phyloP scores from a whole-genome alignment of 2,329 filamentous ascomycete species.

The Didymosphaeria variabile region DNA sequence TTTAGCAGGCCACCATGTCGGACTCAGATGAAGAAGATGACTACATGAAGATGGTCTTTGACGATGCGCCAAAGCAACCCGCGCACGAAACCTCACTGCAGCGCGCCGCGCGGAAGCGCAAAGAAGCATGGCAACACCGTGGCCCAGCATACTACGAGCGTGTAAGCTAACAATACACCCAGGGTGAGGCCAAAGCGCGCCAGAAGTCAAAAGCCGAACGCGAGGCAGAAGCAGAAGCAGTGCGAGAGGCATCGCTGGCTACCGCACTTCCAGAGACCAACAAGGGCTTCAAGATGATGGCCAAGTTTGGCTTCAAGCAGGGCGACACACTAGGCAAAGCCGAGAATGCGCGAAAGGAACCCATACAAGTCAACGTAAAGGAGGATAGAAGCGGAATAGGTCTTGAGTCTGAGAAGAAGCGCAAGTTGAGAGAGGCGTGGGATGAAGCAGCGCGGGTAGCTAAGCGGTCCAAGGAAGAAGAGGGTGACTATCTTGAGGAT shows the following conservation, averaged over 20 bases:
- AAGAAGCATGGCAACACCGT: slow-evolving; percentile 52
- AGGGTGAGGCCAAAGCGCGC: slow-evolving; percentile 42
- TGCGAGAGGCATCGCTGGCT: slow-evolving; percentile 78
- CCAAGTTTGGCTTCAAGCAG: slow-evolving; percentile 87
- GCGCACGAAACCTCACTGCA: slow-evolving; percentile 70
- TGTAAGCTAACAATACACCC: slow-evolving; percentile 21
- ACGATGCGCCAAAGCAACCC: slow-evolving; percentile 63
- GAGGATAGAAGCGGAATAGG: slow-evolving; percentile 86
- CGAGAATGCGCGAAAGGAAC: slow-evolving; percentile 68
- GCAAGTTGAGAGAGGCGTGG: slow-evolving; percentile 64
- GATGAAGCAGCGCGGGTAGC: slow-evolving; percentile 42
- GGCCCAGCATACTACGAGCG: neutral
- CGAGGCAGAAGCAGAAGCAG: slow-evolving; percentile 74
- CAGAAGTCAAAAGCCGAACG: slow-evolving; percentile 82
- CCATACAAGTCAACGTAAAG: slow-evolving; percentile 79
- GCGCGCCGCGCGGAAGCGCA: slow-evolving; percentile 63
- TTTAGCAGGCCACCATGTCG: slow-evolving; percentile 31
- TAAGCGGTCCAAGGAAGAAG: slow-evolving; percentile 58
- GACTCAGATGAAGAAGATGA: slow-evolving; percentile 80
- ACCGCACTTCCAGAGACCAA: slow-evolving; percentile 75
- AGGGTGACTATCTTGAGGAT: slow-evolving; percentile 48
- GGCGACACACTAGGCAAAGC: slow-evolving; percentile 77
- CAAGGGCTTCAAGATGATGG: slow-evolving; percentile 97
- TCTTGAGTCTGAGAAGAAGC: slow-evolving; percentile 81
- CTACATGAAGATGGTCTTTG: slow-evolving; percentile 96